phyloP scores from a whole-genome alignment of 75 land plant genomes.

The Gnetum montanum region DNA sequence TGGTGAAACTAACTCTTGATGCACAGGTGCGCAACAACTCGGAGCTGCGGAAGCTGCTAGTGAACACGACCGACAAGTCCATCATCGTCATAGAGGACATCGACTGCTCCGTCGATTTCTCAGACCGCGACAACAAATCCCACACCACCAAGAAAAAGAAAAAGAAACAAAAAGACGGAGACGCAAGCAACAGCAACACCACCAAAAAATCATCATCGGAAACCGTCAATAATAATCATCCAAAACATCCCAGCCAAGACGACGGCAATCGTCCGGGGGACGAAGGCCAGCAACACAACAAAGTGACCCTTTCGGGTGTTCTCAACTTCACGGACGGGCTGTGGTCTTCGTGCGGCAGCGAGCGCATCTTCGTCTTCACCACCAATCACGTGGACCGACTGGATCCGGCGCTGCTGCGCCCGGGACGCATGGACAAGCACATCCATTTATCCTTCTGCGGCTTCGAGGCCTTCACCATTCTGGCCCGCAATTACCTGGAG shows the following conservation, averaged over 20 bases:
- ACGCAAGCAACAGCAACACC: neutral
- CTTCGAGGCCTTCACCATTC: constrained; percentile 16
- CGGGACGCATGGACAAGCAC: constrained; percentile 3
- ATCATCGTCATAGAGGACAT: neutral
- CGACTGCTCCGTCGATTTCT: neutral
- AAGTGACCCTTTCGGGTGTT: constrained; percentile 29
- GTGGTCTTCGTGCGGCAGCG: constrained; percentile 30
- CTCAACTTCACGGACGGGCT: constrained; percentile 11
- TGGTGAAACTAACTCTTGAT: too few species aligned
- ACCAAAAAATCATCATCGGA: neutral
- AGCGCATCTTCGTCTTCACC: constrained; percentile 31
- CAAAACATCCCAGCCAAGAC: neutral
- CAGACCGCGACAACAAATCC: too few species aligned
- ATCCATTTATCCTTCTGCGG: constrained; percentile 12
- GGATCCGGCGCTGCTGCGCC: constrained; percentile 24
- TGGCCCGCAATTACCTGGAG: constrained; percentile 21
- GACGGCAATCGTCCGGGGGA: neutral
- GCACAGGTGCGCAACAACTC: neutral
- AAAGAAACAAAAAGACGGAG: neutral
- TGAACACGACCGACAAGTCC: neutral
- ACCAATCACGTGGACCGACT: constrained; percentile 29
- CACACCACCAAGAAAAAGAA: too few species aligned
- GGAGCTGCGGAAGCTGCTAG: neutral
- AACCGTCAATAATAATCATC: neutral
- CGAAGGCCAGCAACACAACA: constrained; percentile 5